Conservation (phyloP, 2,329 filamentous ascomycete species). For the Hymenoscyphus salicellus region DNA sequence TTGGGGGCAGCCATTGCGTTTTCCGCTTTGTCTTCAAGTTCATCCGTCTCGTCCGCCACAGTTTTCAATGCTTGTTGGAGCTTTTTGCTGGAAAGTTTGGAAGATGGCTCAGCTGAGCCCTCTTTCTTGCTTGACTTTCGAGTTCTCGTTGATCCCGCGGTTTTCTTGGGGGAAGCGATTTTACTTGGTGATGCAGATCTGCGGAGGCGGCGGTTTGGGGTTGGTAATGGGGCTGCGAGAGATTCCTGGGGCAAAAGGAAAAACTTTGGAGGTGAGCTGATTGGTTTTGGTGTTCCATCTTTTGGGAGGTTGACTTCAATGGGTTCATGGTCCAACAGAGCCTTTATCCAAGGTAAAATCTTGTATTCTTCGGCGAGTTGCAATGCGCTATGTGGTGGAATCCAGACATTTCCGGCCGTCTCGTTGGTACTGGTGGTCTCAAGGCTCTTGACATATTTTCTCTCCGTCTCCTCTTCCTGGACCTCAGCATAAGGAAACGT, state of each 20-base stretch:
- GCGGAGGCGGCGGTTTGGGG: slow-evolving; percentile 45
- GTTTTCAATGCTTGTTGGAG: slow-evolving; percentile 48
- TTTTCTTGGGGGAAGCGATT: slow-evolving; percentile 47
- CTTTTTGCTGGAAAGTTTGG: slow-evolving; percentile 46
- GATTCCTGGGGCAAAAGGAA: slow-evolving; percentile 50
- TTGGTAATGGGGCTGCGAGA: slow-evolving; percentile 37
- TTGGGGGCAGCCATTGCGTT: slow-evolving; percentile 3
- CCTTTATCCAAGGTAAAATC: slow-evolving; percentile 82
- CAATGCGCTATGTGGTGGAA: slow-evolving; percentile 78
- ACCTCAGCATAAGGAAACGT: slow-evolving; percentile 76
- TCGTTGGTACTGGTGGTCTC: slow-evolving; percentile 82
- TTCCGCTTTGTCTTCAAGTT: slow-evolving; percentile 6
- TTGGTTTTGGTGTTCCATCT: slow-evolving; percentile 63
- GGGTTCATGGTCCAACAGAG: slow-evolving; percentile 83
- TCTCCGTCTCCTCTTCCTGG: slow-evolving; percentile 71
- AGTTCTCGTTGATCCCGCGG: slow-evolving; percentile 26
- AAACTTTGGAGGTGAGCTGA: slow-evolving; percentile 75
- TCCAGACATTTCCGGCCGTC: slow-evolving; percentile 96
- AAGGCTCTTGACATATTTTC: slow-evolving; percentile 80
- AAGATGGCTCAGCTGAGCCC: slow-evolving; percentile 44
- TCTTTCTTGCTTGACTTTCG: slow-evolving; percentile 46
- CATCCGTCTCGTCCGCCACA: slow-evolving; percentile 39
- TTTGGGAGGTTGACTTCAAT: slow-evolving; percentile 52
- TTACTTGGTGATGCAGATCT: slow-evolving; percentile 57
- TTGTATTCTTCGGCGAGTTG: slow-evolving; percentile 81